Base-by-base conservation (phyloP, 1,284 basidiomycete genomes). In the Singerocomus inundabilis region DNA sequence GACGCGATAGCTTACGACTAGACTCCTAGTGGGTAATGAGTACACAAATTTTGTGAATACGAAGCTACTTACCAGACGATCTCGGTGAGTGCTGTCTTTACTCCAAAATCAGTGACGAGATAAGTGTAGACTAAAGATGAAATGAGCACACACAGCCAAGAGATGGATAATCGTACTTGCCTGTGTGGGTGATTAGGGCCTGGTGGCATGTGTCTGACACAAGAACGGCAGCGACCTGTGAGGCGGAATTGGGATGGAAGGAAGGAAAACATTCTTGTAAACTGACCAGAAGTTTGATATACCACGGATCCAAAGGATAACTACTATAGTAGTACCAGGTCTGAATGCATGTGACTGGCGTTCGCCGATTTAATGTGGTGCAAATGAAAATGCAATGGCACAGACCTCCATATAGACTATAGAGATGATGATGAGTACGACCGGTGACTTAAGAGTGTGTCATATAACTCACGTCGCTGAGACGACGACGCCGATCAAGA, bases 191-290 rank as follows among this genome's bases (percentile, higher is more conserved):
- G 43, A 85, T 81, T 26, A 84, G 61, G 0, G 63, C 70, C 62
- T 84, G 77, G 52, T 84, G 82, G 3, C 75, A 50, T 0, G 77
- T 78, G 46, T 84, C 82, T 43, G 74, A 77, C 1, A 69, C 0
- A 62, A 79, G 73, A 0, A 78, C 74, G 18, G 68, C 58, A 31
- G 59, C 63, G 39, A 82, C 77, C 79, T 82, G 34, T n/a, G 38
- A 39, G 21, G 10, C 26, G 39, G 16, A 16, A 34, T 56, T 38
- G 2, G 29, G 12, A 44, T 21, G 21, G 21, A 26, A 32, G 9
- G 35, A 26, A 9, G 24, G 21, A 24, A 18, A 7, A 32, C 28
- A 32, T 15, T 38, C 11, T 32, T 4, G 16, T 42, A n/a, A 26
- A 54, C 56, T 29, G 33, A 79, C 80, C 11, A 81, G 59, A 28